These are phyloP conservation scores for Talaromyces liani DNA, from an alignment of 495 filamentous ascomycete genomes.

Conservation along the genomic window DNA sequence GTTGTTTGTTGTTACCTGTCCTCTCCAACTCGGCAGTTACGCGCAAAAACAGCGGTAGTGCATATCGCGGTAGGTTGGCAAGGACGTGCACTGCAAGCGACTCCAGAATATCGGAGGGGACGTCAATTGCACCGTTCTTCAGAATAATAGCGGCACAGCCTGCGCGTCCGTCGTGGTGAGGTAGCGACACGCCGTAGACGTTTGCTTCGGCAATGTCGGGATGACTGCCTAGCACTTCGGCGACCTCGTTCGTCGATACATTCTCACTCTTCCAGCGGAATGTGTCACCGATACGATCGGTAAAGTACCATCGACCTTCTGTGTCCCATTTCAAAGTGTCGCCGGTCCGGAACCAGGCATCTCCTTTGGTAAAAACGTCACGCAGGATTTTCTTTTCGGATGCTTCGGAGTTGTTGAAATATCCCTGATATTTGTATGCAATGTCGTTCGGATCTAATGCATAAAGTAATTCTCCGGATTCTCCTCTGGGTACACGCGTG, in stretches of 20 bases:
- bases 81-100: constrained; percentile 52
- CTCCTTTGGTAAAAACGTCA: constrained; percentile 71
- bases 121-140: constrained; percentile 27
- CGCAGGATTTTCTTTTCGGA: constrained; percentile 73
- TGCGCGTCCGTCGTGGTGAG: constrained; percentile 77
- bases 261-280: constrained; percentile 97
- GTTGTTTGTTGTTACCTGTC: constrained; percentile 85
- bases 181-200: constrained; percentile 80
- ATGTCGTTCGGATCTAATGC: constrained; percentile 61
- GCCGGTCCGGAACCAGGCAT: constrained; percentile 81
- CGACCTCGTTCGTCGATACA: constrained; percentile 72
- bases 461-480: constrained; percentile 77
- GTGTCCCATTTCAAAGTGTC: constrained; percentile 67
- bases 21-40: constrained; percentile 51
- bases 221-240: constrained; percentile 62
- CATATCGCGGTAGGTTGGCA: constrained; percentile 62
- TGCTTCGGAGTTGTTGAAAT: constrained; percentile 69
- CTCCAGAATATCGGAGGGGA: constrained; percentile 28
- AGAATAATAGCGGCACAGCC: constrained; percentile 72
- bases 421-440: constrained; percentile 68
- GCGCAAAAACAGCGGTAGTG: constrained; percentile 71
- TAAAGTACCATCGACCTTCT: constrained; percentile 75
- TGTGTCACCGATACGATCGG: constrained; percentile 87
- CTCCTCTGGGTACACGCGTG: constrained; percentile 46
- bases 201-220: constrained; percentile 68